Evolutionary conservation across 768 basidiomycete species (phyloP).

Genomic region (Lepiota venenata): DNA sequence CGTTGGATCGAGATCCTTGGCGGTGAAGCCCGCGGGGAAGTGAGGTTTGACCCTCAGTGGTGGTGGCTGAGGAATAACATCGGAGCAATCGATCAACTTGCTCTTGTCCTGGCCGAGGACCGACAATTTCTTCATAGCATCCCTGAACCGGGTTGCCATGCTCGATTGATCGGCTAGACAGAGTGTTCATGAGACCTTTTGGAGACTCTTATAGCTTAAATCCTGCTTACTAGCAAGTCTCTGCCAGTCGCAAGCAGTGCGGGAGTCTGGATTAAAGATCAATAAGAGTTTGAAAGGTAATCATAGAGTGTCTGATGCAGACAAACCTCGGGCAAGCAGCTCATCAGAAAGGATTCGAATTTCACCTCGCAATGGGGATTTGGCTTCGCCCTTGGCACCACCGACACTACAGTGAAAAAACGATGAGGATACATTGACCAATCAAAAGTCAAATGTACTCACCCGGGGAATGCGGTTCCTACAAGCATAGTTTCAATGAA

Average conservation of each 20-base stretch:
- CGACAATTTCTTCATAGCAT: constrained; percentile 41
- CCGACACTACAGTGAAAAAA: background rate
- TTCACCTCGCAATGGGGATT: constrained; percentile 37
- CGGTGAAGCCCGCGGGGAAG: constrained; percentile 2
- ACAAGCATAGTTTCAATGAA: constrained; percentile 38
- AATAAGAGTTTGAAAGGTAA: background rate
- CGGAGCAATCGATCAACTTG: constrained; percentile 39
- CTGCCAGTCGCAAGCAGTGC: constrained; percentile 50
- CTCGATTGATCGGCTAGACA: constrained; percentile 27
- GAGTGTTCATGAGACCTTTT: background rate
- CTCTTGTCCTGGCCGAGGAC: constrained; percentile 37
- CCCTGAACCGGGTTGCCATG: constrained; percentile 32
- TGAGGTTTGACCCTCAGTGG: background rate
- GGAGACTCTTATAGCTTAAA: background rate
- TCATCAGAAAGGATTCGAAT: constrained; percentile 43
- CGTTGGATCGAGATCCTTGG: background rate
- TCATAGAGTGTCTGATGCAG: background rate
- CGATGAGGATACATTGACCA: background rate
- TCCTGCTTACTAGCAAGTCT: constrained; percentile 32
- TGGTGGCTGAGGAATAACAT: constrained; percentile 36
- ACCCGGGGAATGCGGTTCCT: constrained; percentile 39
- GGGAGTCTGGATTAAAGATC: constrained; percentile 27
- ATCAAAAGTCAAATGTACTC: background rate
- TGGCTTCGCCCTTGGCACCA: constrained; percentile 25
- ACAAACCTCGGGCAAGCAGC: constrained; percentile 3